These are phyloP conservation scores for Madurella fahalii DNA, from an alignment of 2,329 filamentous ascomycete genomes.

Conservation along the genomic window DNA sequence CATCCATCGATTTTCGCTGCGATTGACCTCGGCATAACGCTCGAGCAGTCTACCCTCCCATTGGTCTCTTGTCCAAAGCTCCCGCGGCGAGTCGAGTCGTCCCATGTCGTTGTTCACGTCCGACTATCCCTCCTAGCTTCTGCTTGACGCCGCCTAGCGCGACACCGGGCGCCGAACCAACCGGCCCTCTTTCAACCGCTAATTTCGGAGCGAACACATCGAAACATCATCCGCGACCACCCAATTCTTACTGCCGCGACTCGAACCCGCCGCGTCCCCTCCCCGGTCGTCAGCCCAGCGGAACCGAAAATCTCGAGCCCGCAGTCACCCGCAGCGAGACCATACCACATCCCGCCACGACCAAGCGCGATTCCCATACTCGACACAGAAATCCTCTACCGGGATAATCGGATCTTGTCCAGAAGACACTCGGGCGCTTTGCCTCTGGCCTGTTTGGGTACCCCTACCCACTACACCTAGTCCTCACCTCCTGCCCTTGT, in stretches of 20 bases:
- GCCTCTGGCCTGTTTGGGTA: too few species aligned
- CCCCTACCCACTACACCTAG: conserved; percentile 27
- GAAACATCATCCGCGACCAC: neutral
- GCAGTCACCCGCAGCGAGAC: neutral
- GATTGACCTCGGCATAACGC: conserved; percentile 8
- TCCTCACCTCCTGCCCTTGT: conserved; percentile 29
- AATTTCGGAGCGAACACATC: neutral
- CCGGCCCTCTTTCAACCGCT: neutral
- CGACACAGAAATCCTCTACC: too few species aligned
- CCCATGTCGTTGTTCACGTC: neutral
- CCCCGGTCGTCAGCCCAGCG: neutral
- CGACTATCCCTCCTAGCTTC: neutral
- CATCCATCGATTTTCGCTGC: conserved; percentile 1
- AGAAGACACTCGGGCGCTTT: too few species aligned
- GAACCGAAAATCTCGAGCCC: neutral
- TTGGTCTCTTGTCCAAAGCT: neutral
- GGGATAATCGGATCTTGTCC: too few species aligned
- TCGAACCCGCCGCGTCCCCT: neutral
- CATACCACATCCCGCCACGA: neutral
- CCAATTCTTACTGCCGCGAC: neutral
- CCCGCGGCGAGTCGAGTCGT: conserved; percentile 4
- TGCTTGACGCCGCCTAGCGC: neutral
- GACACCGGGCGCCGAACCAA: neutral
- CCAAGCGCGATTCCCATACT: too few species aligned
- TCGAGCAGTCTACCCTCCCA: neutral